phyloP scores from a whole-genome alignment of 176 grass and related monocot genomes.

The Phoenix dactylifera region DNA sequence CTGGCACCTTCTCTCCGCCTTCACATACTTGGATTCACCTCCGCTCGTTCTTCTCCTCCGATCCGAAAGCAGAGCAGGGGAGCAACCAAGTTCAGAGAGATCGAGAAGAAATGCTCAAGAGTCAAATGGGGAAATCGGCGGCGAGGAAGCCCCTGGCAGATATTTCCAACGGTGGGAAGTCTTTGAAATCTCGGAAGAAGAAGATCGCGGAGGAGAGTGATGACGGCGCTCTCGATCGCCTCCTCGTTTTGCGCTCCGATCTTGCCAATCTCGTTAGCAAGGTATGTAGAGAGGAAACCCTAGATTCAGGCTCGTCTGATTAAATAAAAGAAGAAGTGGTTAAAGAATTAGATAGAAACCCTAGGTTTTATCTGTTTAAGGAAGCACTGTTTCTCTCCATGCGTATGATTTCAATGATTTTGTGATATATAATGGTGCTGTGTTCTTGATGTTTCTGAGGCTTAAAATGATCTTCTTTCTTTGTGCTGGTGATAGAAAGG shows the following conservation, averaged over 20 bases:
- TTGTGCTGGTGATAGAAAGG: too few relatives aligned
- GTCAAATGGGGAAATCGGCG: slow-evolving; percentile 30
- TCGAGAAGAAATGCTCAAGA: slow-evolving; percentile 35
- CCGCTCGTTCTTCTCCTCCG: not conserved
- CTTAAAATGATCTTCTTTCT: too few relatives aligned
- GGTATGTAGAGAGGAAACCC: slow-evolving; percentile 23
- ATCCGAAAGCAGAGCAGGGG: not conserved
- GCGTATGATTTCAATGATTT: too few relatives aligned
- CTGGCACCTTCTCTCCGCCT: too few relatives aligned
- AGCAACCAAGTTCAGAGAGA: not conserved
- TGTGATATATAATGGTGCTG: too few relatives aligned
- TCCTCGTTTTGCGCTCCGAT: slow-evolving; percentile 35
- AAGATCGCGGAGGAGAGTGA: not conserved
- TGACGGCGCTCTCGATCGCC: slow-evolving; percentile 37
- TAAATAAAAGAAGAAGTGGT: not conserved
- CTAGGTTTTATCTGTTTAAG: too few relatives aligned
- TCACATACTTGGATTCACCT: not conserved
- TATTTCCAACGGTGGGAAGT: slow-evolving; percentile 37
- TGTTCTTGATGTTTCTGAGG: too few relatives aligned
- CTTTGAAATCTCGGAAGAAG: slow-evolving; percentile 22
- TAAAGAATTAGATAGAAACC: not conserved
- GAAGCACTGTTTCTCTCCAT: too few relatives aligned
- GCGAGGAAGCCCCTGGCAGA: slow-evolving; percentile 39
- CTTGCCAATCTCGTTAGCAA: slow-evolving; percentile 36
- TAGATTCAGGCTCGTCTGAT: slow-evolving; percentile 2